Evolutionary conservation across 2,329 filamentous ascomycete genomes (phyloP), one percentile per base, ranked within the genome.

Genomic region (Pleurostoma richardsiae): DNA sequence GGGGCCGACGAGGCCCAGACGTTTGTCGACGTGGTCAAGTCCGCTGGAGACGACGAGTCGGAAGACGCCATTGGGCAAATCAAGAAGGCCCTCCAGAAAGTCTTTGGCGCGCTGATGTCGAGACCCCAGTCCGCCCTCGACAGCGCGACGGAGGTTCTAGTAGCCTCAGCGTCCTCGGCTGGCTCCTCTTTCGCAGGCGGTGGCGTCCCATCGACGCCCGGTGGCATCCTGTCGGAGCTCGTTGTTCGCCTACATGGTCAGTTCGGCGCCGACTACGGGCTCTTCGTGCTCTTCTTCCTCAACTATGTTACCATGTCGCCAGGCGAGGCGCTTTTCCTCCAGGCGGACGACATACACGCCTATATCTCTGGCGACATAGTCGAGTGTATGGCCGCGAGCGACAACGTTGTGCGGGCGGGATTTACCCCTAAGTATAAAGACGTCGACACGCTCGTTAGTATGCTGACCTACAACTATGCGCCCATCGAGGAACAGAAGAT

Each of bases 381-480:
- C 64, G 94, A 99, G 70, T 99, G 94, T 74, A 99, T 99, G 94
- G 94, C 94, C 0, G 86, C 90, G 6, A 95, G 89, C n/a, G 94
- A 99, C 77, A 99, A 99, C 56, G 94, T 99, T 33, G 91, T 99
- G 44, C 90, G 94, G 47, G 94, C 94, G 0, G 94, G 94, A 40
- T 94, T 99, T 68, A 99, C 94, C 0, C 94, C 94, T 47, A 99
- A 99, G 66, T 99, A 96, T 79, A 96, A 97, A 72, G 94, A 99
- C 57, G 89, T 97, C 27, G 71, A 83, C 45, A 97, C 90, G 0
- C 76, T 99, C 8, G 90, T 92, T 31, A 78, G 83, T 51, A 95
- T 96, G 85, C 73, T 99, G 55, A 99, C 94, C 0, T 99, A 99
- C 73, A 88, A 85, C 57, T 96, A 95, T 60, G 91, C 94, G 0